Evolutionary conservation across 2,329 filamentous ascomycete species (phyloP), one percentile per base, ranked within the genome.

Genomic region (Cytospora schulzeri): DNA sequence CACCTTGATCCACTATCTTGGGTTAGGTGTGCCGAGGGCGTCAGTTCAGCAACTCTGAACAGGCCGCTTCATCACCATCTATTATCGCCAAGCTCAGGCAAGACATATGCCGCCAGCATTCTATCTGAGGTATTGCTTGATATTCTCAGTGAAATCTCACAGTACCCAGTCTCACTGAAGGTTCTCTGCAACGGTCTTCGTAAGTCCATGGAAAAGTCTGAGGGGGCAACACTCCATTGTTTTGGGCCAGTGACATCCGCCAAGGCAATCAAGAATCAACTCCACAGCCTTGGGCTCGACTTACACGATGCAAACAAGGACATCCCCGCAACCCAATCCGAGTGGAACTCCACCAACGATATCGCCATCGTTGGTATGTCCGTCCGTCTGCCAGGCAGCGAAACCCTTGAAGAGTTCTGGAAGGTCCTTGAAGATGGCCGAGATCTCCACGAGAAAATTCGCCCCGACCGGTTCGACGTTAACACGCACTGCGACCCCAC

Each of bases 401-500:
- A 60, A 24, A 54, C n/a, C 4, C 58, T 60, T 24, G 50, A 60
- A 2, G 58, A 54, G 24, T 41, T 60, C 8, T 60, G 58, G 58
- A 26, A 60, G 12, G 48, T 51, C n/a, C 24, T 54, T n/a, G 52
- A 55, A 55, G 52, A 67, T 4, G 71, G 71, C 3, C 66, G 70
- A 7, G 71, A 73, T 53, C 66, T 73, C 1, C 71, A 72, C 64
- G 66, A 65, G 50, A 22, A 33, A 3, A 50, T 58, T 2, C 61
- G 54, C 3, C 29, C 41, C 4, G 41, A 38, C 14, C 61, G 31
- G 4, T 63, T 55, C 26, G 61, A 63, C 53, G 65, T 61, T 3
- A 58, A 66, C 4, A 67, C 69, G 1, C 71, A 73, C 55, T 66
- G 66, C 6, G 71, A 73, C 33, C 64, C 70, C 2, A 67, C 69